These are phyloP conservation scores for Bruguiera hainesii DNA, from an alignment of 441 rosid species.

Conservation along the genomic window DNA sequence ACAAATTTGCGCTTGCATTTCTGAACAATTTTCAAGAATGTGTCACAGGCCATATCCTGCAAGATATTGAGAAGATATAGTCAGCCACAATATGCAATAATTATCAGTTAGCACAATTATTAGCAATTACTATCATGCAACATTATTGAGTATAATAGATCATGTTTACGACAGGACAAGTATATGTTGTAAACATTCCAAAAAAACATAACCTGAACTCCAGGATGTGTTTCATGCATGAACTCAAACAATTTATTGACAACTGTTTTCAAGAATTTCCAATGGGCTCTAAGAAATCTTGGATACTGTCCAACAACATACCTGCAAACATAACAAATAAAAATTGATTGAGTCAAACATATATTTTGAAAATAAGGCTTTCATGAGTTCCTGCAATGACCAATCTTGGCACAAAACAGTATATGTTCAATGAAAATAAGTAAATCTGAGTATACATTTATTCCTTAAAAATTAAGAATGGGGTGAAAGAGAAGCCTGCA, in stretches of 20 bases:
- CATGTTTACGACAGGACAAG: neutral
- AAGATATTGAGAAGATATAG: slow-evolving; percentile 15
- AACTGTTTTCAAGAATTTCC: slow-evolving; percentile 99
- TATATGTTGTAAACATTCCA: slow-evolving; percentile 1
- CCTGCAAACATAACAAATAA: slow-evolving; percentile 40
- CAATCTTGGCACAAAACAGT: neutral
- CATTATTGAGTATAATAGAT: neutral
- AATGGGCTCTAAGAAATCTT: slow-evolving; percentile 98
- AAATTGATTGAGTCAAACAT: no score
- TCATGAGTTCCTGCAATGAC: no score
- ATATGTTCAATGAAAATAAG: no score
- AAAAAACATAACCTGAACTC: slow-evolving; percentile 76
- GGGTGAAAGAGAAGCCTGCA: no score
- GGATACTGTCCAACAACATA: slow-evolving; percentile 99
- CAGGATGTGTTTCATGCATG: slow-evolving; percentile 99
- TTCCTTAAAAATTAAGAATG: no score
- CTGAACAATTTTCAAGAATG: slow-evolving; percentile 98
- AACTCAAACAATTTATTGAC: slow-evolving; percentile 99
- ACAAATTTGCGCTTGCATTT: slow-evolving; percentile 99
- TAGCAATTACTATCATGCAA: neutral
- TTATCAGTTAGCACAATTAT: neutral
- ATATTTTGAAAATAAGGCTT: no score
- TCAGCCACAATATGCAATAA: neutral
- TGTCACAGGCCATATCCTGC: slow-evolving; percentile 99
- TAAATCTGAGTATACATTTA: no score